Conservation (phyloP, 441 rosid species). For the Theobroma grandiflorum region DNA sequence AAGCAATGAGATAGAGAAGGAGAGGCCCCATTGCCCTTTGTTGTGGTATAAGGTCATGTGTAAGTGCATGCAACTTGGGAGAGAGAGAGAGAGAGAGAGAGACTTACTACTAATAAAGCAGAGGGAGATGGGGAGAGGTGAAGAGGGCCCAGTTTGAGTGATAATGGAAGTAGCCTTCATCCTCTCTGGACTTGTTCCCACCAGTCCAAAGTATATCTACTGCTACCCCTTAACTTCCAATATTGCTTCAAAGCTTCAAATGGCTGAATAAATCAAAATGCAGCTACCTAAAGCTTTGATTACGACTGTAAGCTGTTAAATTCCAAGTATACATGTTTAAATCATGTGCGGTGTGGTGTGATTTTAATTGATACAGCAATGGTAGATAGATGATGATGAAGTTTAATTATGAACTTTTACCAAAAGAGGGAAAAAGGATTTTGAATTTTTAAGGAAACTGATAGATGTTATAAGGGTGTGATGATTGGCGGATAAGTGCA, state of each 20-base stretch:
- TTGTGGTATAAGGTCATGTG: no score
- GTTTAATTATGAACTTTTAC: background rate
- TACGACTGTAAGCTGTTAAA: background rate
- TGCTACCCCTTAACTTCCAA: slow-evolving; percentile 23
- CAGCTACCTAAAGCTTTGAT: background rate
- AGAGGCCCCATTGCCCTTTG: background rate
- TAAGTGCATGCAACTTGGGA: no score
- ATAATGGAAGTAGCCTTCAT: slow-evolving; percentile 63
- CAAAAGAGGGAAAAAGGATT: background rate
- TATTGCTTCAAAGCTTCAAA: slow-evolving; percentile 32
- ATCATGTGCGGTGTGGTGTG: background rate
- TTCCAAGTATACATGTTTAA: background rate
- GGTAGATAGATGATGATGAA: background rate
- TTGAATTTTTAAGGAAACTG: background rate
- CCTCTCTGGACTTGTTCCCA: slow-evolving; percentile 63
- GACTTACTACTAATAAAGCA: background rate
- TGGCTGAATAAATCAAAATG: background rate
- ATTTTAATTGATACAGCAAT: background rate
- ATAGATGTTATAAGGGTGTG: background rate
- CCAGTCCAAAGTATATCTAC: slow-evolving; percentile 28
- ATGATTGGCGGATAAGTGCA: background rate
- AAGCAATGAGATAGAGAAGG: background rate
- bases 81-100: no score
- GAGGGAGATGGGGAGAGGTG: background rate
- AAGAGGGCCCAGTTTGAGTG: slow-evolving; percentile 33